Evolutionary conservation across 2,329 filamentous ascomycete genomes (phyloP), one percentile per base, ranked within the genome.

Genomic region (Hortaea werneckii): DNA sequence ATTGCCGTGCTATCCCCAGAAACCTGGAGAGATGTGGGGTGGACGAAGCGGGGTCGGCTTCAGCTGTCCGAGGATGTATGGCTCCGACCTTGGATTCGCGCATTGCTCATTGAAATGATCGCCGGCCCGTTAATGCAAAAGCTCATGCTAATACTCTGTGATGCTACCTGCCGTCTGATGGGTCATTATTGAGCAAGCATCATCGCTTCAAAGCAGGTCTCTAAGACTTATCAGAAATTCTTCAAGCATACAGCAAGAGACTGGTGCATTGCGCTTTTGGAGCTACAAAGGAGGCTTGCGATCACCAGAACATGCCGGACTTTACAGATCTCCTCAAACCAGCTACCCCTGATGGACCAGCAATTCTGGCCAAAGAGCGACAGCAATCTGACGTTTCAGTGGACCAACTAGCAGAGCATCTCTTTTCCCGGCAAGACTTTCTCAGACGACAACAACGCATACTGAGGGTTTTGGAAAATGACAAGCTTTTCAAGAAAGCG

Each of bases 291-390:
- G 20, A 20, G 20, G 20, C 20, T 20, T 20, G 20, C 20, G 20
- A 20, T 20, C 20, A 20, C 20, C 20, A 20, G 26, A 54, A 28
- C 27, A 73, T 73, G 70, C 54, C 63, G 20, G 72, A 76, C 61
- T 75, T 76, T 58, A 72, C 70, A 43, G 67, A 71, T 55, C 62
- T 62, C 12, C 68, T 76, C 29, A 68, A 65, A 53, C 74, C 73
- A 12, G 47, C 67, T 56, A 45, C 64, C 65, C 52, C 60, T 5
- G 63, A 68, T 51, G 74, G 73, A 27, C 67, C 70, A 20, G 65
- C 64, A 11, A 69, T 70, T 28, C 63, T 77, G 8, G 58, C 66
- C 29, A 58, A 64, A 32, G 72, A 76, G 54, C 65, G 73, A 48
- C 57, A 59, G 13, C 59, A 65, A 42, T 76, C 73, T 12, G 56